Base-by-base conservation (phyloP, 164 flowering plant genomes). In the Cinnamomum micranthum region DNA sequence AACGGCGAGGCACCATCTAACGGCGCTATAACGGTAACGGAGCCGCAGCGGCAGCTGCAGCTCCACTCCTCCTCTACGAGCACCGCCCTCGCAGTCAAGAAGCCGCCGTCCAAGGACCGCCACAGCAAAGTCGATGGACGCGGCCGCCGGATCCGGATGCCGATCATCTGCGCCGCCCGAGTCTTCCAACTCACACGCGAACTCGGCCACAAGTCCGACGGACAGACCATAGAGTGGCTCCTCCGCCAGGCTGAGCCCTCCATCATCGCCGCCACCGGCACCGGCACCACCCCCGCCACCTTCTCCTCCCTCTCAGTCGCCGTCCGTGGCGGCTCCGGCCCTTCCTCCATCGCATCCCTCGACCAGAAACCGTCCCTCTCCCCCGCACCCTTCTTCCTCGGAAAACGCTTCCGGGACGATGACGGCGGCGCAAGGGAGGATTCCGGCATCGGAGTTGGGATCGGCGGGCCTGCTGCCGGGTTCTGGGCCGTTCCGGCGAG, bases 171-270 rank as follows among this genome's bases (percentile, higher is more conserved):
- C 81, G 95, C 97, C 15, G 94, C 97, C 0, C 81, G 95, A 3
- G 97, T 89, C 6, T 91, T 91, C 78, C 97, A 92, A 85, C 87
- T 92, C 51, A 90, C 97, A 2, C 87, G 94, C 0, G 94, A 90
- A 80, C 85, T 93, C 3, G 95, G 97, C 27, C 94, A 91, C 84
- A 93, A 91, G 76, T 93, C 96, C 68, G 96, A 93, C 75, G 97
- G 96, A 11, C 94, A 93, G 79, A 93, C 97, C 13, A 93, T 93
- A 70, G 97, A 93, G 88, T 91, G 96, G 94, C 92, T 91, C 6
- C 91, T 93, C 70, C 91, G 96, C 28, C 98, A 93, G 69, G 98
- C 96, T n/a, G 98, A 91, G 86, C 98, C 96, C 0, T 87, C 97
- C n/a, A 91, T 93, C 60, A 88, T 91, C 60, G 98, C 98, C 41